phyloP scores from a whole-genome alignment of 331 rosid genomes.

The Stylosanthes scabra region DNA sequence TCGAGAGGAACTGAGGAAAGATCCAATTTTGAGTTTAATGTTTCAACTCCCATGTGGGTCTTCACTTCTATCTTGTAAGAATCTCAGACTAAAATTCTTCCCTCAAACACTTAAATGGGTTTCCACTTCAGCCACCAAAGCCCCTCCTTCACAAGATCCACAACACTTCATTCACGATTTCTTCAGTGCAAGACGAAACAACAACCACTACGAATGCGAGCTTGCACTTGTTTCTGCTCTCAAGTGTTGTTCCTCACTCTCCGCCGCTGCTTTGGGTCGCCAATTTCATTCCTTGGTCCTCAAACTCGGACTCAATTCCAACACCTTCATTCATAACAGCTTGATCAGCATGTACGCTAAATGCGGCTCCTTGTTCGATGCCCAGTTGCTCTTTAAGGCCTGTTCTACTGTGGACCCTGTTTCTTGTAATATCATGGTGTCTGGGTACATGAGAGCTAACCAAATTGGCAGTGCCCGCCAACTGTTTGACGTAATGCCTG shows the following conservation, averaged over 20 bases:
- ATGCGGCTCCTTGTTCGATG: slow-evolving; percentile 59
- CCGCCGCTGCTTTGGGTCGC: slow-evolving; percentile 58
- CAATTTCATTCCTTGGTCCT: slow-evolving; percentile 68
- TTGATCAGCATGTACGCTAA: slow-evolving; percentile 80
- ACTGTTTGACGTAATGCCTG: slow-evolving; percentile 77
- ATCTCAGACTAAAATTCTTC: slow-evolving; percentile 46
- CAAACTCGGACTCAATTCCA: slow-evolving; percentile 69
- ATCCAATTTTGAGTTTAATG: slow-evolving; percentile 14
- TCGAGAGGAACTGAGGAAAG: too few relatives aligned
- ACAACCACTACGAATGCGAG: slow-evolving; percentile 49
- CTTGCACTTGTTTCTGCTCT: slow-evolving; percentile 69
- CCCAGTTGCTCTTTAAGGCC: slow-evolving; percentile 56
- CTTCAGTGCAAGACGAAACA: slow-evolving; percentile 48
- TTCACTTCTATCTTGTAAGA: slow-evolving; percentile 38
- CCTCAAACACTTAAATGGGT: slow-evolving; percentile 53
- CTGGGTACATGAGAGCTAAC: slow-evolving; percentile 67
- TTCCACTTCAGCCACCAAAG: slow-evolving; percentile 42
- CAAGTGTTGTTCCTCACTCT: slow-evolving; percentile 66
- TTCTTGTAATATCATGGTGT: slow-evolving; percentile 82
- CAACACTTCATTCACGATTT: slow-evolving; percentile 52
- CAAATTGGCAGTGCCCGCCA: slow-evolving; percentile 64
- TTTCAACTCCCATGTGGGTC: slow-evolving; percentile 50
- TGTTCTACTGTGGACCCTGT: slow-evolving; percentile 60
- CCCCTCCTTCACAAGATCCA: slow-evolving; percentile 46
- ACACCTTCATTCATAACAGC: slow-evolving; percentile 67